These are phyloP conservation scores for Aspergillus pseudotamarii DNA, from an alignment of 2,329 filamentous ascomycete genomes.

Conservation along the genomic window DNA sequence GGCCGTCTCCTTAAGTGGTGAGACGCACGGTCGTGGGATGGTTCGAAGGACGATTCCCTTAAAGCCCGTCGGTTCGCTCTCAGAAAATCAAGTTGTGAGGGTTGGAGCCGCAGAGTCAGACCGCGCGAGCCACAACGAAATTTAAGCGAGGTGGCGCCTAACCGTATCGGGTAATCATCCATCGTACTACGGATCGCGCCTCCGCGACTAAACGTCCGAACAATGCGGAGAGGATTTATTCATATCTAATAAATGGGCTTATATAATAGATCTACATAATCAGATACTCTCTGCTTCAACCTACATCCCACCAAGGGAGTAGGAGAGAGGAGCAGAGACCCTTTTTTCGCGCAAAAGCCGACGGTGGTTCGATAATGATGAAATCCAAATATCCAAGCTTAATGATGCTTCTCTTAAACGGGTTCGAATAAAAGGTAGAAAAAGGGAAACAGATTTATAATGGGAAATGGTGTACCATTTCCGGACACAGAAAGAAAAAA, in stretches of 20 bases:
- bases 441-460: slow-evolving; percentile 11
- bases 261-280: slow-evolving; percentile 1
- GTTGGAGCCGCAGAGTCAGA: slow-evolving; percentile 31
- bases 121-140: slow-evolving; percentile 45
- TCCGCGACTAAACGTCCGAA: slow-evolving; percentile 9
- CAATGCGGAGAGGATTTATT: slow-evolving; percentile 3
- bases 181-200: slow-evolving; percentile 6
- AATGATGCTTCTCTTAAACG: slow-evolving; percentile 19
- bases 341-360: not conserved
- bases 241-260: not conserved
- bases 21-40: slow-evolving; percentile 14
- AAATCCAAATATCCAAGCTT: slow-evolving; percentile 25
- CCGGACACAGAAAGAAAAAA: slow-evolving; percentile 17
- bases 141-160: slow-evolving; percentile 49
- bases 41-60: slow-evolving; percentile 5
- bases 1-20: slow-evolving; percentile 28
- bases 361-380: not conserved
- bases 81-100: slow-evolving; percentile 31
- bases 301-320: not conserved
- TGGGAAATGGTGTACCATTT: slow-evolving; percentile 16
- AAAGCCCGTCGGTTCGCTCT: slow-evolving; percentile 16
- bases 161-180: slow-evolving; percentile 33
- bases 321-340: not conserved
- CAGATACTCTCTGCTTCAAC: not conserved
- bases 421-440: slow-evolving; percentile 10